A percentile compares a stretch with the other conserved stretches of the same genome.
phyloP scores from a whole-genome alignment of 176 grass and related monocot genomes.

The Guadua angustifolia region DNA sequence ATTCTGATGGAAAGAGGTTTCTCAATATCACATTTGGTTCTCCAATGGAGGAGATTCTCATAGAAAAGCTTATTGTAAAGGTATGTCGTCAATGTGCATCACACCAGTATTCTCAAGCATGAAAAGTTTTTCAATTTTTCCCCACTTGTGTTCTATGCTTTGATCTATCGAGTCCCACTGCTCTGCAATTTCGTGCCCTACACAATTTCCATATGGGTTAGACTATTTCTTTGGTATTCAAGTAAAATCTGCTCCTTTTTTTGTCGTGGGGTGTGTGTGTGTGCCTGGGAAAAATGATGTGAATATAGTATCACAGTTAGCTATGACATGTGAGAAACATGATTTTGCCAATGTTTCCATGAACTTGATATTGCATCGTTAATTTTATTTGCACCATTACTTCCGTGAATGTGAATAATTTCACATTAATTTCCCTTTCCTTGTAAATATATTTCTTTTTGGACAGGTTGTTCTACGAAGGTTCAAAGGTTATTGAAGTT shows the following conservation, averaged over 20 bases:
- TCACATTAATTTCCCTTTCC: neutral
- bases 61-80: conserved; percentile 91
- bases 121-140: neutral
- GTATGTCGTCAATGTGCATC: conserved; percentile 28
- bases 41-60: conserved; percentile 80
- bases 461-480: conserved; percentile 90
- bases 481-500: conserved; percentile 85
- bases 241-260: neutral
- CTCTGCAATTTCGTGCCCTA: neutral
- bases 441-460: conserved; percentile 35
- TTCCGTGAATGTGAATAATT: neutral
- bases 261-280: no score
- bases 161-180: neutral
- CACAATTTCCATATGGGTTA: neutral
- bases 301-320: neutral
- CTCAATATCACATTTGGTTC: conserved; percentile 97
- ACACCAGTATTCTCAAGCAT: neutral
- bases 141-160: neutral
- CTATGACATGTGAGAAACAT: neutral
- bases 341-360: neutral
- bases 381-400: neutral
- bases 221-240: conserved; percentile 18
- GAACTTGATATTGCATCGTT: neutral
- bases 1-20: conserved; percentile 75
- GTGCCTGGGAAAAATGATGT: neutral